Base-by-base conservation (phyloP, 2,329 filamentous ascomycete genomes). In the Proliferodiscus dingleyae region DNA sequence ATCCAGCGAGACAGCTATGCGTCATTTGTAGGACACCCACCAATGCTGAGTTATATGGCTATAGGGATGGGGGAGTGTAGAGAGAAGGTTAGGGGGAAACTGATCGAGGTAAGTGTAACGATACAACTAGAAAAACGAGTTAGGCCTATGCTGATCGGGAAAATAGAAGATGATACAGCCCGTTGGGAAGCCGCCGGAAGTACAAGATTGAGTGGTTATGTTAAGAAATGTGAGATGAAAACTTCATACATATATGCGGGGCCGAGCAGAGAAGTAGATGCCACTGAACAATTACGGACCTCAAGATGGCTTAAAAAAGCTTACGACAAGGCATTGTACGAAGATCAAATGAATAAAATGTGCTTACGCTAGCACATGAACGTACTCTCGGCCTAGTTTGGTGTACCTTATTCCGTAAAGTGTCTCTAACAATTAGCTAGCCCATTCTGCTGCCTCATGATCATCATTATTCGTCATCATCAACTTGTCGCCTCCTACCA, bases 1-100 rank as follows among this genome's bases (percentile, higher is more conserved):
- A 91, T 97, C 64, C 80, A 89, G 64, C 89, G 93, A 65, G 93
- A 98, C 72, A 94, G 85, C 18, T 90, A 91, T 64, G 81, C 89
- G 16, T 89, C 83, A 52, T 90, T 95, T 60, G 78, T 93, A 54
- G 93, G 93, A 16, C 93, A 98, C 65, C 87, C 89, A 13, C 86
- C 89, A 6, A 75, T 96, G 50, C 75, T 97, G 13, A 81, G 87
- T 30, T 96, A 95, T 67, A 89, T 96, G 74, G 78, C 87, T 15
- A 81, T 97, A 40, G 91, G 90, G 0, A 81, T 94, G 71, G 93
- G 93, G 38, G 88, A 95, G 66, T 78, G 87, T 5, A 75, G 84
- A 47, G 84, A 89, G 66, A 88, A 89, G 66, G 81, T 93, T 43
- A 77, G 89, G 52, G 81, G 85, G 11, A 76, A 81, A 66, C 77